Percentiles rank a stretch among this genome's conserved stretches.
Evolutionary conservation across 192 early-diverging fungal genomes (phyloP).

Genomic region (Gigaspora rosea): DNA sequence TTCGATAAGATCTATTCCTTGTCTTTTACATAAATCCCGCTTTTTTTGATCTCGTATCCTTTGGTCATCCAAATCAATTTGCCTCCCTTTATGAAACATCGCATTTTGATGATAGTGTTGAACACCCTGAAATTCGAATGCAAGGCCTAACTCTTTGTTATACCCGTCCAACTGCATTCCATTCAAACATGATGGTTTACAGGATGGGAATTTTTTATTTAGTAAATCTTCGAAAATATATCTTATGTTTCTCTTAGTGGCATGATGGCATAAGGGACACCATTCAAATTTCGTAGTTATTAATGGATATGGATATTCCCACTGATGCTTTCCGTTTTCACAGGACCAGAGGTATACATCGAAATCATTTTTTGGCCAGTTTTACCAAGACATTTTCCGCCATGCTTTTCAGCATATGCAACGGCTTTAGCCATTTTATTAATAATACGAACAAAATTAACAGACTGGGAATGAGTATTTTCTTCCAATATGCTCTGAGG

Average conservation of each 20-base stretch:
- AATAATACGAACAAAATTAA: slow-evolving; percentile 21
- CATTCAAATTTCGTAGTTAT: slow-evolving; percentile 19
- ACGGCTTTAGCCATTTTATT: slow-evolving; percentile 19
- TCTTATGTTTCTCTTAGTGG: not conserved
- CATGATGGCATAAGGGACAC: not conserved
- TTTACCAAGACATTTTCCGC: not conserved
- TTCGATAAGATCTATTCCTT: slow-evolving; percentile 1
- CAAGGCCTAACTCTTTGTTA: not conserved
- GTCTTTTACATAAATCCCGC: slow-evolving; percentile 18
- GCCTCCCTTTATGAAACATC: not conserved
- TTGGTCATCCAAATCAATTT: not conserved
- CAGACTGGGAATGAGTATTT: slow-evolving; percentile 1
- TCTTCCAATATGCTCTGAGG: slow-evolving; percentile 21
- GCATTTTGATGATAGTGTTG: not conserved
- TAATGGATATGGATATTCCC: not conserved
- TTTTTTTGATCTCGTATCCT: slow-evolving; percentile 12
- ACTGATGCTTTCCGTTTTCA: slow-evolving; percentile 8
- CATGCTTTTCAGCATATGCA: slow-evolving; percentile 5
- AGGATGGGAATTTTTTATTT: not conserved
- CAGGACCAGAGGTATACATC: slow-evolving; percentile 9
- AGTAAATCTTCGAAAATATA: slow-evolving; percentile 25
- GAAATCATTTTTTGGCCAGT: slow-evolving; percentile 9
- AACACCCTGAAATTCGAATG: not conserved
- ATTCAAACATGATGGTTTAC: slow-evolving; percentile 1
- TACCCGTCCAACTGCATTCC: not conserved